Evolutionary conservation across 371 early-diverging fungal genomes (phyloP).

Genomic region (Syncephalastrum sp.): DNA sequence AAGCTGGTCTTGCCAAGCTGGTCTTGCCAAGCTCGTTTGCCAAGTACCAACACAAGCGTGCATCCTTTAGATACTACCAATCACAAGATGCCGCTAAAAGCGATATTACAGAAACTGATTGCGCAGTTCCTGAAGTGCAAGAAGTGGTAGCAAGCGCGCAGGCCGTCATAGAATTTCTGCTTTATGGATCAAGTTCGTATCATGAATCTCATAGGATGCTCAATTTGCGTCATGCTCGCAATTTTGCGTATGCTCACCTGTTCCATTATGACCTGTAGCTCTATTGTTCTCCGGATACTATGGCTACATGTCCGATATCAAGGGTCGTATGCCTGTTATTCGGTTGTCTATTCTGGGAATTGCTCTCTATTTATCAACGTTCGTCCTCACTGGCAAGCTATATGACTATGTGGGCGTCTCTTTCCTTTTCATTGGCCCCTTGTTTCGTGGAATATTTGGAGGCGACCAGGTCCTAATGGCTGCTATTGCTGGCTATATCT

Average conservation of each 20-base stretch:
- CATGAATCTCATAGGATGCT: background rate
- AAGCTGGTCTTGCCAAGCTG: background rate
- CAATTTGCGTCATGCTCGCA: background rate
- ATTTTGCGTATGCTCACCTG: background rate
- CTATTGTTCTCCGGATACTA: constrained; percentile 35
- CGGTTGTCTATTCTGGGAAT: constrained; percentile 25
- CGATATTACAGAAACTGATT: constrained; percentile 15
- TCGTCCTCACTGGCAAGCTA: constrained; percentile 22
- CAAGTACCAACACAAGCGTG: background rate
- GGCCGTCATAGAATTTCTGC: constrained; percentile 30
- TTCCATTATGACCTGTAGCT: constrained; percentile 17
- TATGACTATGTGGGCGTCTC: constrained; percentile 28
- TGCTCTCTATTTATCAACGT: constrained; percentile 17
- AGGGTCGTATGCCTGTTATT: constrained; percentile 32
- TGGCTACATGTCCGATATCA: constrained; percentile 43
- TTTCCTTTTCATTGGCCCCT: constrained; percentile 32
- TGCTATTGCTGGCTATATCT: constrained; percentile 39
- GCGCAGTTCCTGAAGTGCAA: constrained; percentile 47
- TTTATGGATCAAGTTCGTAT: constrained; percentile 28
- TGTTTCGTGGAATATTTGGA: constrained; percentile 38
- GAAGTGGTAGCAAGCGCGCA: constrained; percentile 30
- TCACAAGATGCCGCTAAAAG: constrained; percentile 28
- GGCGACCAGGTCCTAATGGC: constrained; percentile 35
- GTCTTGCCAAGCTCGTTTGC: background rate
- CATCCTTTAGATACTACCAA: background rate